phyloP scores from a whole-genome alignment of 83 land plant species.

The Diphasiastrum complanatum region DNA sequence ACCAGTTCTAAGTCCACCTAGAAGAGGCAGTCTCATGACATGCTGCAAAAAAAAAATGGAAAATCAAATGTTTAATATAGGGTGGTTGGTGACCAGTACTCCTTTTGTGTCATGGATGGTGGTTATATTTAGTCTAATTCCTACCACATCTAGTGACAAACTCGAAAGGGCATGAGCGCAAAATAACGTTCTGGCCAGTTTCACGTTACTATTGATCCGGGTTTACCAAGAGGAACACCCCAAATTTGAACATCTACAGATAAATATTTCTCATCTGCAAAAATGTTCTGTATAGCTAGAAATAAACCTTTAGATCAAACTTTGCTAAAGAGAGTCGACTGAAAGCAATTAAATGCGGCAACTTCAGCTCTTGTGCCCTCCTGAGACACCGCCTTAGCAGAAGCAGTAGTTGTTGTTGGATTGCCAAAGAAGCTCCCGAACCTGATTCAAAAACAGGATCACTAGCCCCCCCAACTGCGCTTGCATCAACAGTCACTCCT shows the following conservation, averaged over 20 bases:
- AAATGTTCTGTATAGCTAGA: background rate
- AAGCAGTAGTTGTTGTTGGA: conserved; percentile 61
- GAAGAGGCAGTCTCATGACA: conserved; percentile 59
- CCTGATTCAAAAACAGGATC: conserved; percentile 33
- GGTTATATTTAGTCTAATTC: no score
- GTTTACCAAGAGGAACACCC: no score
- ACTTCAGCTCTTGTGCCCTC: conserved; percentile 59
- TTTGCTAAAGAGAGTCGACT: conserved; percentile 79
- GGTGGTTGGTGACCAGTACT: no score
- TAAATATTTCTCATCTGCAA: background rate
- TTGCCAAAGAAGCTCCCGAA: conserved; percentile 37
- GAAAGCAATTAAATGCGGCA: conserved; percentile 55
- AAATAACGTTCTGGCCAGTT: no score
- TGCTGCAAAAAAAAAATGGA: no score
- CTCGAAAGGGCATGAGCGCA: no score
- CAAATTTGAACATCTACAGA: no score
- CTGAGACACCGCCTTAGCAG: conserved; percentile 52
- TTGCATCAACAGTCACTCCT: conserved; percentile 39
- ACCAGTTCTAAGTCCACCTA: conserved; percentile 64
- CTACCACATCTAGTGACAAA: no score
- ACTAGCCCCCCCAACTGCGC: conserved; percentile 25
- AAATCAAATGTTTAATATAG: no score
- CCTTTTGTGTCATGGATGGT: no score
- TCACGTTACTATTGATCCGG: no score
- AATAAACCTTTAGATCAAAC: conserved; percentile 69